These are phyloP conservation scores for Eurotiales sp. DNA, from an alignment of 2,329 filamentous ascomycete genomes.

Conservation along the genomic window DNA sequence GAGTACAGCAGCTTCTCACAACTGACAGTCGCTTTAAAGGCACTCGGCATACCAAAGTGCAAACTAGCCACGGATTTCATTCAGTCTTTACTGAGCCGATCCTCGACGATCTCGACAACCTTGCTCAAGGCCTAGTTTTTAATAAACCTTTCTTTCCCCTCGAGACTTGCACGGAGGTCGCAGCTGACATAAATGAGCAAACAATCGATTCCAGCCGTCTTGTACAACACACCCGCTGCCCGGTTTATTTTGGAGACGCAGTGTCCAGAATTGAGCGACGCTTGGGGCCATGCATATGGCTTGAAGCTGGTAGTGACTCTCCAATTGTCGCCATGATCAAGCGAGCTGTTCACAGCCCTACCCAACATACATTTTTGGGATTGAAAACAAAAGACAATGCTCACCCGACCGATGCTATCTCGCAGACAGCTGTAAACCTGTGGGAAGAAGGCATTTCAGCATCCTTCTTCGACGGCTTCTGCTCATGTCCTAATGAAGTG, in stretches of 20 bases:
- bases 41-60: neutral
- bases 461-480: slow-evolving; percentile 4
- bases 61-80: slow-evolving; percentile 12
- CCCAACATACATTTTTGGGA: slow-evolving; percentile 4
- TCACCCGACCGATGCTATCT: neutral
- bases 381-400: slow-evolving; percentile 1
- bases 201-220: neutral
- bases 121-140: slow-evolving; percentile 1
- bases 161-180: slow-evolving; percentile 2
- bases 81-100: slow-evolving; percentile 8
- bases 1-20: slow-evolving; percentile 9
- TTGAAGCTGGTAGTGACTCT: slow-evolving; percentile 8
- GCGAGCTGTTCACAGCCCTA: neutral
- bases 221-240: slow-evolving; percentile 6
- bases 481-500: neutral
- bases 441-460: slow-evolving; percentile 9
- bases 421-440: neutral
- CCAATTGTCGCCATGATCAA: slow-evolving; percentile 8
- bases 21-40: neutral
- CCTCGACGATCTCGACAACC: slow-evolving; percentile 1
- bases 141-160: neutral
- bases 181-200: neutral
- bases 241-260: slow-evolving; percentile 9
- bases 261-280: slow-evolving; percentile 3
- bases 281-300: slow-evolving; percentile 10